A percentile compares a stretch with the other conserved stretches of the same genome.
Evolutionary conservation across 192 early-diverging fungal genomes (phyloP).

Genomic region (Coemansia sp.): DNA sequence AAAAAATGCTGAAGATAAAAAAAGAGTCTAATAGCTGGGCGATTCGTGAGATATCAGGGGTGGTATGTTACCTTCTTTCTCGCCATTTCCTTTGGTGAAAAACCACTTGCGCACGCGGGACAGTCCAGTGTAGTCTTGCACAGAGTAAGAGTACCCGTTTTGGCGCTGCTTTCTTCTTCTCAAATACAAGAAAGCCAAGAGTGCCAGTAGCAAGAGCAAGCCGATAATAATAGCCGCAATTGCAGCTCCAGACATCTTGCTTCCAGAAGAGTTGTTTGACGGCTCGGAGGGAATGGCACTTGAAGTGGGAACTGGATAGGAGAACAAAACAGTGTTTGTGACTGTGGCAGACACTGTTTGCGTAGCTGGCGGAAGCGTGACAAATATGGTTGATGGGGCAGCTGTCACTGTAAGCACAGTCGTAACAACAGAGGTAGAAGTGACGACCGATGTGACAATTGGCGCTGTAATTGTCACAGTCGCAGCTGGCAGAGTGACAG

Average conservation of each 20-base stretch:
- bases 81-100: background rate
- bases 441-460: background rate
- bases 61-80: background rate
- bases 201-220: slow-evolving; percentile 8
- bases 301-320: background rate
- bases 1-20: too few relatives aligned
- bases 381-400: background rate
- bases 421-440: background rate
- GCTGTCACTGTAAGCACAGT: background rate
- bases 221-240: slow-evolving; percentile 13
- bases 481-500: background rate
- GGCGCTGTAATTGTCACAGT: background rate
- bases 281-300: background rate
- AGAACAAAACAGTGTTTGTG: background rate
- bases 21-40: background rate
- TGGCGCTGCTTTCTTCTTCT: slow-evolving; percentile 2
- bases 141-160: background rate
- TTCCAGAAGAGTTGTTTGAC: background rate
- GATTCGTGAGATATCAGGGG: background rate
- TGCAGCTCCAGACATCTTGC: slow-evolving; percentile 5
- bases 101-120: background rate
- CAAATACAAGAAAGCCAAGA: slow-evolving; percentile 4
- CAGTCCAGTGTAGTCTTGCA: background rate
- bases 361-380: background rate
- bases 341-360: background rate